Evolutionary conservation across 2,329 filamentous ascomycete genomes (phyloP), one percentile per base, ranked within the genome.

Genomic region (Dothistroma septosporum): DNA sequence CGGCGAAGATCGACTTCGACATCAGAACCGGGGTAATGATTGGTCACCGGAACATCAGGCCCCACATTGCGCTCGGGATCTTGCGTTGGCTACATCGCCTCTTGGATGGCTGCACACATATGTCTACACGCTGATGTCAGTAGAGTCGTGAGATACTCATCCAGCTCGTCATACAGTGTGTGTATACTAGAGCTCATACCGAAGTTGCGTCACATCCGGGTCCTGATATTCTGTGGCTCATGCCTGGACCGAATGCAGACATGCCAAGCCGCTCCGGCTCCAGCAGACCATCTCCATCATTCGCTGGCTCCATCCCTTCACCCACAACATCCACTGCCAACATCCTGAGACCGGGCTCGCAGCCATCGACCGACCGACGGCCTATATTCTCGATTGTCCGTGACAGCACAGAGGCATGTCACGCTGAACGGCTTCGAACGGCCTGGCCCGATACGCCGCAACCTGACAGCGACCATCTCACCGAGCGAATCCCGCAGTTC

Each of bases 401-500:
- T 19, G 41, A 16, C 41, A 44, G 41, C n/a, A 7, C 9, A 44
- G 14, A 8, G 41, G 4, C n/a, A 44, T 44, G 41, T 9, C 41
- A 44, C 41, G 41, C n/a, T 44, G n/a, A 19, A 44, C 47, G 21
- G 35, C 31, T n/a, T 53, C 28, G 50, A 32, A 28, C 31, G 50
- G 24, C 31, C 50, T 53, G 50, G 31, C 31, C 50, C 24, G 11
- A 12, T 35, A 53, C 50, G 50, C 50, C 28, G 50, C 50, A 11
- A 33, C 10, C 50, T 49, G 46, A n/a, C 14, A 11, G 37, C 37
- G 37, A 31, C 21, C n/a, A 12, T n/a, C n/a, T 53, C 14, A 53
- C 49, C 46, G 41, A 59, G 53, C 60, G 53, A 44, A 53, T 33
- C 50, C 31, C 37, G 24, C 60, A 44, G 31, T 47, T 14, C 57